Conservation (phyloP, 768 basidiomycete species). For the Hirschioporus abietinus region DNA sequence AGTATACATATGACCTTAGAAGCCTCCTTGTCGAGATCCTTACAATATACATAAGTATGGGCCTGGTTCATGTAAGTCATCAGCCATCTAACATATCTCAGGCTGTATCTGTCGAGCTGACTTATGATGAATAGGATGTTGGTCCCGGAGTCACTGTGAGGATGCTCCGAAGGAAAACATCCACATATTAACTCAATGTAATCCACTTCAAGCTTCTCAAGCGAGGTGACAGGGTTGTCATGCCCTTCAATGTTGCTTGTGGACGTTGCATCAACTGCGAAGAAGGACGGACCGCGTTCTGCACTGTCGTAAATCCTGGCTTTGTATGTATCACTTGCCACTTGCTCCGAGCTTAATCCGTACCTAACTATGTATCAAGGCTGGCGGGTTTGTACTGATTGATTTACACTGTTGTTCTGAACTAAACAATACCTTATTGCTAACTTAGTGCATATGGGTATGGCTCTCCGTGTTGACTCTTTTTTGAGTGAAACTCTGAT, state of each 20-base stretch:
- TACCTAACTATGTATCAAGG: slow-evolving; percentile 21
- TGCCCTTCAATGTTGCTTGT: slow-evolving; percentile 57
- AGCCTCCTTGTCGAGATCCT: neutral
- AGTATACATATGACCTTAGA: slow-evolving; percentile 6
- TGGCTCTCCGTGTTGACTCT: slow-evolving; percentile 4
- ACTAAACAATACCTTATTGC: no score
- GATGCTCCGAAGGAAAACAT: neutral
- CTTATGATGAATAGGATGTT: slow-evolving; percentile 28
- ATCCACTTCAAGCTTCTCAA: slow-evolving; percentile 34
- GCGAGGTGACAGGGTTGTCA: slow-evolving; percentile 54
- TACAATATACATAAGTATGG: slow-evolving; percentile 30
- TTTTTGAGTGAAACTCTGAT: slow-evolving; percentile 1
- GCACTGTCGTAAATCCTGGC: slow-evolving; percentile 53
- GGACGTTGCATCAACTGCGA: slow-evolving; percentile 55
- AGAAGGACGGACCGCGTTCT: slow-evolving; percentile 47
- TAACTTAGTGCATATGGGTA: slow-evolving; percentile 40
- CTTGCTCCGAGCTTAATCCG: neutral
- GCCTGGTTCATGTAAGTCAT: slow-evolving; percentile 39
- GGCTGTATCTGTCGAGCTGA: neutral
- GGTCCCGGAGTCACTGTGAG: slow-evolving; percentile 39
- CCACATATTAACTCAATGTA: neutral
- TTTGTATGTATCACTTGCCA: slow-evolving; percentile 33
- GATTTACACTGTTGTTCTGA: no score
- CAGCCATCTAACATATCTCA: neutral
- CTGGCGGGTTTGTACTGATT: slow-evolving; percentile 35